Evolutionary conservation across 371 early-diverging fungal species (phyloP).

Genomic region (Mucor irregularis): DNA sequence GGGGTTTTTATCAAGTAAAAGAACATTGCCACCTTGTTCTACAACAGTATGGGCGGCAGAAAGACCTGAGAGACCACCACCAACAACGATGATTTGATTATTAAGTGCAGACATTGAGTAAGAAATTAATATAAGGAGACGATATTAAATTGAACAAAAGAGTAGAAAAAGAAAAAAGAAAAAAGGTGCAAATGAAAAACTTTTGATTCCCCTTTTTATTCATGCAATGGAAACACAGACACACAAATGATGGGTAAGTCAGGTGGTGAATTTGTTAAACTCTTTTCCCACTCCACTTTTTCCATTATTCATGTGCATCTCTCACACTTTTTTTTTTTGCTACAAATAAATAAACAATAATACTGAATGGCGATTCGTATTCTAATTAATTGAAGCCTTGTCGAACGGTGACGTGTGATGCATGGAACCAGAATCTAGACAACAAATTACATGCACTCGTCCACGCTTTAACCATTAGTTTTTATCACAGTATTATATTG

Average conservation of each 20-base stretch:
- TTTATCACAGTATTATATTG: no score
- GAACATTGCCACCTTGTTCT: constrained; percentile 85
- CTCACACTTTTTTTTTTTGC: constrained; percentile 18
- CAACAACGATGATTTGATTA: constrained; percentile 84
- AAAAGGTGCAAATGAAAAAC: not conserved
- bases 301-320: constrained; percentile 19
- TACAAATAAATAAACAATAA: not conserved
- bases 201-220: not conserved
- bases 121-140: constrained; percentile 9
- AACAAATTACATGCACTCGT: no score
- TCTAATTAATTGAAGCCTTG: no score
- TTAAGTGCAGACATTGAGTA: constrained; percentile 41
- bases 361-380: not conserved
- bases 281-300: constrained; percentile 12
- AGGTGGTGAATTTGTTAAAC: no score
- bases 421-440: no score
- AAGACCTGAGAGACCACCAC: constrained; percentile 91
- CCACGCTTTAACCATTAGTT: no score
- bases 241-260: constrained; percentile 11
- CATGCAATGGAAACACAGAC: not conserved
- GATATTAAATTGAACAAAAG: not conserved
- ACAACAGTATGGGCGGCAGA: constrained; percentile 85
- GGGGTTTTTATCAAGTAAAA: constrained; percentile 86
- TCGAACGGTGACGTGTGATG: no score
- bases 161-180: constrained; percentile 1